Conservation (phyloP, 2,329 filamentous ascomycete genomes). For the Reticulascus tulasneorum region DNA sequence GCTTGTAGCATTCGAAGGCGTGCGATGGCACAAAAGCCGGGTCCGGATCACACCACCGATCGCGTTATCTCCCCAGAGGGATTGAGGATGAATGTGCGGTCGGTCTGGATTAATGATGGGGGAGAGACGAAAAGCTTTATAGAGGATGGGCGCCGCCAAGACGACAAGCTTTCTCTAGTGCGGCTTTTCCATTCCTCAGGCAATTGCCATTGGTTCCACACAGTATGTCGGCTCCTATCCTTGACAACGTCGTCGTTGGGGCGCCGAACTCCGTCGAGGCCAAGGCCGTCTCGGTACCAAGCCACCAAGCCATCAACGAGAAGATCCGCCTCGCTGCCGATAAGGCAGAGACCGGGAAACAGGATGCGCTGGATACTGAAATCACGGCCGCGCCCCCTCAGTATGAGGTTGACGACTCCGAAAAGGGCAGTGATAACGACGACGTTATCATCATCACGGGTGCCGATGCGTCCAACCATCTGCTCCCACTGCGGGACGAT, state of each 20-base stretch:
- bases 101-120: neutral
- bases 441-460: slow-evolving; percentile 48
- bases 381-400: slow-evolving; percentile 16
- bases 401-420: slow-evolving; percentile 11
- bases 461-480: slow-evolving; percentile 42
- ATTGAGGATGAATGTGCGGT: slow-evolving; percentile 1
- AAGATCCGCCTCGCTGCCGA: slow-evolving; percentile 18
- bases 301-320: slow-evolving; percentile 24
- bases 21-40: too few species aligned
- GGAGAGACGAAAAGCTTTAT: slow-evolving; percentile 2
- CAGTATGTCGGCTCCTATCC: neutral
- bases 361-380: slow-evolving; percentile 16
- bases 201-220: too few species aligned
- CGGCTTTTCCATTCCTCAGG: too few species aligned
- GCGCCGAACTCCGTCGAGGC: slow-evolving; percentile 22
- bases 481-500: slow-evolving; percentile 51
- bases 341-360: slow-evolving; percentile 8
- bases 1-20: too few species aligned
- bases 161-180: too few species aligned
- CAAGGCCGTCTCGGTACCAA: slow-evolving; percentile 23
- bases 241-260: slow-evolving; percentile 21
- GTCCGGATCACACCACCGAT: too few species aligned
- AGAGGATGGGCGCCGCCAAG: too few species aligned
- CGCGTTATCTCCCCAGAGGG: too few species aligned
- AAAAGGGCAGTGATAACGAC: slow-evolving; percentile 24